These are phyloP conservation scores for Rhodamnia rubescens DNA, from an alignment of 345 rosid species.

Conservation along the genomic window DNA sequence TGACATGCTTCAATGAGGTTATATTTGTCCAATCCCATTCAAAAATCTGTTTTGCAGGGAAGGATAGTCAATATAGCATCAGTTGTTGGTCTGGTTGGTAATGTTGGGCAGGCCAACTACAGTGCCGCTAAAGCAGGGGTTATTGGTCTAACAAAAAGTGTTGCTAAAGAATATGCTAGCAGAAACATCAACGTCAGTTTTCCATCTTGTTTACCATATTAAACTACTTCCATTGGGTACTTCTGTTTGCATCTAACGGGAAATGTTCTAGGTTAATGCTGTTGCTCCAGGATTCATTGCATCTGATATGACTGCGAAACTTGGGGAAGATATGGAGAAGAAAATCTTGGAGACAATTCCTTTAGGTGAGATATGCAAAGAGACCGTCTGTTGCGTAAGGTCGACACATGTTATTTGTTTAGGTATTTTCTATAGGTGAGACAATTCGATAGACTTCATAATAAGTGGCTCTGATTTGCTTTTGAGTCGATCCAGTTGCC, in stretches of 20 bases:
- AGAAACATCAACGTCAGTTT: conserved; percentile 71
- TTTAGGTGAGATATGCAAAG: conserved; percentile 36
- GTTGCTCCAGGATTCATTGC: conserved; percentile 95
- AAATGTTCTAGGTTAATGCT: conserved; percentile 59
- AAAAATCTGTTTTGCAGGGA: conserved; percentile 39
- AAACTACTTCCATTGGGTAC: not conserved
- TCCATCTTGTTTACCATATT: not conserved
- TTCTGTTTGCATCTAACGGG: not conserved
- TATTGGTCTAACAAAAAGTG: conserved; percentile 77
- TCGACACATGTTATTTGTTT: not conserved
- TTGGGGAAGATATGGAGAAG: conserved; percentile 86
- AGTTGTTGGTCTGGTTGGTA: conserved; percentile 92
- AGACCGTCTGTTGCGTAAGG: not conserved
- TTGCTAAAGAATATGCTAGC: conserved; percentile 85
- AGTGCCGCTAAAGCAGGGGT: conserved; percentile 99
- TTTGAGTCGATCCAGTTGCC: not conserved
- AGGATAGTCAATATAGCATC: conserved; percentile 81
- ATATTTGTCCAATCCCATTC: not conserved
- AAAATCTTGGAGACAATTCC: conserved; percentile 82
- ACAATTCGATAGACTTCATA: not conserved
- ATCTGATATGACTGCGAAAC: conserved; percentile 91
- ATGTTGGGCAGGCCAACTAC: conserved; percentile 94
- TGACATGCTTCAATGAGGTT: not conserved
- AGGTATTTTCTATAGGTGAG: conserved; percentile 75
- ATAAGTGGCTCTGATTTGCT: not conserved